Evolutionary conservation across 345 rosid species (phyloP).

Genomic region (Capsella bursapastoris): DNA sequence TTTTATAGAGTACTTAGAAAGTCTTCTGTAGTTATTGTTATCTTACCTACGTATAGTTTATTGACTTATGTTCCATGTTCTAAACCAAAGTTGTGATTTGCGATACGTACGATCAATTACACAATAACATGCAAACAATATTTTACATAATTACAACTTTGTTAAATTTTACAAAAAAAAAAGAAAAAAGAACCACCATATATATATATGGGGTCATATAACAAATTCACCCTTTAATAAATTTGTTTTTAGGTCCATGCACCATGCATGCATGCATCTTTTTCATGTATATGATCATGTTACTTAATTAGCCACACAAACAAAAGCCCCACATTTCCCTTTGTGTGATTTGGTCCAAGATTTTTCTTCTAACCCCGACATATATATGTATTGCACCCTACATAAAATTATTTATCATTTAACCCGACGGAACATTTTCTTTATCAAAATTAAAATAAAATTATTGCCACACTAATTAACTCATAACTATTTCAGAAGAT

Average conservation of each 20-base stretch:
- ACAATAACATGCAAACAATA: not conserved
- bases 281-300: not conserved
- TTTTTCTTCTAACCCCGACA: constrained; percentile 29
- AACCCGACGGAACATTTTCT: not conserved
- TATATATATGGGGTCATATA: not conserved
- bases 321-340: constrained; percentile 20
- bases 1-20: not conserved
- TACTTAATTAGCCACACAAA: constrained; percentile 27
- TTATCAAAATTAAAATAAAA: not conserved
- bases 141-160: not conserved
- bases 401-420: not conserved
- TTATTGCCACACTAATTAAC: not conserved
- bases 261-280: constrained; percentile 28
- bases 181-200: not conserved
- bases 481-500: not conserved
- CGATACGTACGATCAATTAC: too few relatives aligned
- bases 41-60: not conserved
- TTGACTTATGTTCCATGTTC: not conserved
- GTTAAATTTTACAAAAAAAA: not conserved
- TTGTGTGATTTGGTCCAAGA: constrained; percentile 30
- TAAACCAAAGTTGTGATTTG: not conserved
- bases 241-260: not conserved
- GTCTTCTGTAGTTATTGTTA: not conserved
- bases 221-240: not conserved
- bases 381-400: constrained; percentile 1